Evolutionary conservation across 441 rosid genomes (phyloP).

Genomic region (Croton setiger): DNA sequence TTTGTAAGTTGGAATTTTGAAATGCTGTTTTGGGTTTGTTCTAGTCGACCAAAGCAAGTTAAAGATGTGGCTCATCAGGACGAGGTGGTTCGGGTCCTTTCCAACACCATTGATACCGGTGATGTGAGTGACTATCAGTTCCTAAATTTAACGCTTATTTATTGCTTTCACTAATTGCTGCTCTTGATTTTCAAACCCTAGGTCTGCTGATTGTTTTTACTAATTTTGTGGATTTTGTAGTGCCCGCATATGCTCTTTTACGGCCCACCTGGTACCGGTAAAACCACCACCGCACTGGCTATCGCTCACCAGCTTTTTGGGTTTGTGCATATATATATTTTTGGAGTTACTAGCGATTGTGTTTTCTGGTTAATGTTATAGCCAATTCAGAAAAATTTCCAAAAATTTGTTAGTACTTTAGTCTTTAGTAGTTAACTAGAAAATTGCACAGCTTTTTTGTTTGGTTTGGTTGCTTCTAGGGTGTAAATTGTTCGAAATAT

Average conservation of each 20-base stretch:
- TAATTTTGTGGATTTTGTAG: slow-evolving; percentile 32
- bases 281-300: slow-evolving; percentile 95
- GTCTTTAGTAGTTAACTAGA: background rate
- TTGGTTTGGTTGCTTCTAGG: background rate
- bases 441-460: background rate
- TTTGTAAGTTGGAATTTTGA: background rate
- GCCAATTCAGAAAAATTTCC: background rate
- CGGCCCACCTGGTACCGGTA: slow-evolving; percentile 94
- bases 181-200: slow-evolving; percentile 33
- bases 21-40: background rate
- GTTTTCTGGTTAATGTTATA: background rate
- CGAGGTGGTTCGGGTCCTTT: slow-evolving; percentile 96
- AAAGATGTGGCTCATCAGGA: slow-evolving; percentile 97
- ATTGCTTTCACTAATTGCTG: background rate
- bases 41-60: slow-evolving; percentile 87
- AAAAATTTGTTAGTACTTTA: background rate
- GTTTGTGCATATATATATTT: slow-evolving; percentile 27
- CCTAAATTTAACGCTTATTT: background rate
- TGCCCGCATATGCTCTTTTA: slow-evolving; percentile 97
- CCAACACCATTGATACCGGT: slow-evolving; percentile 84
- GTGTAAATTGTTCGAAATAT: background rate
- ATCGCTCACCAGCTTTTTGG: slow-evolving; percentile 90
- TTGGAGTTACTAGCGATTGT: background rate
- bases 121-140: slow-evolving; percentile 31
- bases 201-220: background rate